A percentile compares a stretch with the other conserved stretches of the same genome.
Conservation (phyloP, 176 grass and related monocot species). For the Oryza coarctata region DNA sequence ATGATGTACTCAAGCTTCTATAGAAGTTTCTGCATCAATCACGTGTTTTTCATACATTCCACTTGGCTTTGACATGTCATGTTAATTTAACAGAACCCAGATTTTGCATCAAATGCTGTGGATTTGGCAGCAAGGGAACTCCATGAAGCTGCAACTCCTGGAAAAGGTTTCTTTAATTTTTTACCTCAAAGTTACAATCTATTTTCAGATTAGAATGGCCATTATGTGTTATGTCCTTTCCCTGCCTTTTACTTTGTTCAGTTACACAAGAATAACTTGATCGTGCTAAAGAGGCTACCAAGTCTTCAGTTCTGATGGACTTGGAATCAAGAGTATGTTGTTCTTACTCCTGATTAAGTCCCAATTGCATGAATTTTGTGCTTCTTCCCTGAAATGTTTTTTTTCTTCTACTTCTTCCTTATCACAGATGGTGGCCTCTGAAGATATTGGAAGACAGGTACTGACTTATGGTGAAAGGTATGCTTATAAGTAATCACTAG, state of each 20-base stretch:
- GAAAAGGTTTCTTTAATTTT: slow-evolving; percentile 61
- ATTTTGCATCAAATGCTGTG: slow-evolving; percentile 66
- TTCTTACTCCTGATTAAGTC: slow-evolving; percentile 17
- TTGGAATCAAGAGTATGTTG: slow-evolving; percentile 78
- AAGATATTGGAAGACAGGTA: slow-evolving; percentile 86
- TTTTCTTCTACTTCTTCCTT: slow-evolving; percentile 7
- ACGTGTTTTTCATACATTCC: not conserved
- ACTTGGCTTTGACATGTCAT: slow-evolving; percentile 16
- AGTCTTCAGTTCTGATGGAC: slow-evolving; percentile 83
- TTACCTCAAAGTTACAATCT: not conserved
- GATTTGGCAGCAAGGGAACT: slow-evolving; percentile 78
- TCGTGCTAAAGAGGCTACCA: slow-evolving; percentile 86
- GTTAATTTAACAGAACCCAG: slow-evolving; percentile 52
- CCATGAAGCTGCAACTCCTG: slow-evolving; percentile 73
- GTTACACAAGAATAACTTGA: slow-evolving; percentile 81
- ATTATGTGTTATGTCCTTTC: slow-evolving; percentile 14
- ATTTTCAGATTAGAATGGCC: slow-evolving; percentile 8
- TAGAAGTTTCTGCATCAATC: not conserved
- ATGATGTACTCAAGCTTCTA: not conserved
- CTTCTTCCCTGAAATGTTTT: slow-evolving; percentile 5
- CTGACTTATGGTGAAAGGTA: slow-evolving; percentile 92
- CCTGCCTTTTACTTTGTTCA: slow-evolving; percentile 31
- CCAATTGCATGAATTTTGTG: not conserved
- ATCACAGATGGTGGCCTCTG: slow-evolving; percentile 64
- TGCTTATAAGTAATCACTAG: not conserved